Evolutionary conservation across 129 eudicot species (phyloP).

Genomic region (Silybum marianum): DNA sequence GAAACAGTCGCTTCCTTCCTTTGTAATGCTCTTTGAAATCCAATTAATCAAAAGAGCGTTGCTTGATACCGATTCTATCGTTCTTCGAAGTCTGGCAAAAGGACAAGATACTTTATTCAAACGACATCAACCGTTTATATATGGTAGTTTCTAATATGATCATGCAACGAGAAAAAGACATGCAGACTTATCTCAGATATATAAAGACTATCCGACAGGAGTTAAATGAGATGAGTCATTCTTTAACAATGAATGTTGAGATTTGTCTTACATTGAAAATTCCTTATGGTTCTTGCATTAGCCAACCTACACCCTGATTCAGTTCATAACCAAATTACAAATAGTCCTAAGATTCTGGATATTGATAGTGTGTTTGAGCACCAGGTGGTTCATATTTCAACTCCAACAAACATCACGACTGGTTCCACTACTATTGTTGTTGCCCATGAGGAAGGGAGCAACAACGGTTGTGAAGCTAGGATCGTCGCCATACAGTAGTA

Average conservation of each 20-base stretch:
- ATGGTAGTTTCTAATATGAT: background rate
- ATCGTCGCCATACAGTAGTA: background rate
- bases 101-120: background rate
- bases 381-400: background rate
- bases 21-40: background rate
- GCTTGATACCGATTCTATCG: no score
- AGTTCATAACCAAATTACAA: background rate
- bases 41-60: background rate
- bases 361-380: background rate
- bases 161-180: background rate
- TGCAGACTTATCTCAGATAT: background rate
- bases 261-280: background rate
- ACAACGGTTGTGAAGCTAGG: background rate
- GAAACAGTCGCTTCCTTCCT: background rate
- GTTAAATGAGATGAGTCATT: background rate
- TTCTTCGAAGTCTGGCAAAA: background rate
- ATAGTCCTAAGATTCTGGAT: background rate
- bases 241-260: background rate
- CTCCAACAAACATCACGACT: slow-evolving; percentile 2
- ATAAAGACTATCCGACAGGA: background rate
- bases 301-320: background rate
- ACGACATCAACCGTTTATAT: background rate
- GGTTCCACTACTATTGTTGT: no score
- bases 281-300: background rate
- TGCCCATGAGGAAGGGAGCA: background rate